These are phyloP conservation scores for Penicillium rolfsii DNA, from an alignment of 2,329 filamentous ascomycete genomes.

Conservation along the genomic window DNA sequence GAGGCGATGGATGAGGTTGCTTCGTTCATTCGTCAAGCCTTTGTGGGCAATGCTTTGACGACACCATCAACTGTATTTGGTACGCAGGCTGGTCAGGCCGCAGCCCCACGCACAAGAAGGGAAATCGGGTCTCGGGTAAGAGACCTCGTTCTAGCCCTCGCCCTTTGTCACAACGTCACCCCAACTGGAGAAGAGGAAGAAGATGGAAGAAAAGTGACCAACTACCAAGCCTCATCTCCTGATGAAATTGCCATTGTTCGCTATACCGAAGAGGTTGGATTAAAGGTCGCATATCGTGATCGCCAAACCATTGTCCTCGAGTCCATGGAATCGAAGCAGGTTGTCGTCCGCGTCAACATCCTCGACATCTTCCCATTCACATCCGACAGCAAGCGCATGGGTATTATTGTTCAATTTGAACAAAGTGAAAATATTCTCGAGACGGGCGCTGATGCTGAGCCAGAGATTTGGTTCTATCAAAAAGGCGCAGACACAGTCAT, in stretches of 20 bases:
- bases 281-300: conserved; percentile 82
- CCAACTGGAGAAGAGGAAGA: conserved; percentile 79
- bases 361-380: conserved; percentile 97
- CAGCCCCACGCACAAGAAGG: conserved; percentile 79
- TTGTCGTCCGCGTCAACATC: conserved; percentile 82
- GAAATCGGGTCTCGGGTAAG: conserved; percentile 93
- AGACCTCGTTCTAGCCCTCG: conserved; percentile 88
- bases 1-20: conserved; percentile 98
- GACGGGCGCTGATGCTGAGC: conserved; percentile 54
- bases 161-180: conserved; percentile 95
- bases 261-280: conserved; percentile 90
- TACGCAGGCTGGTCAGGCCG: conserved; percentile 58
- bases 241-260: conserved; percentile 97
- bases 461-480: conserved; percentile 97
- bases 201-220: conserved; percentile 74
- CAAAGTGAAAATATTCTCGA: conserved; percentile 58
- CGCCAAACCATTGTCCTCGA: conserved; percentile 82
- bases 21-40: conserved; percentile 82
- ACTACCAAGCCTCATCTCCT: conserved; percentile 94
- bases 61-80: conserved; percentile 75
- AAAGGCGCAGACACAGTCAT: conserved; percentile 99
- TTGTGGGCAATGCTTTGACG: conserved; percentile 63
- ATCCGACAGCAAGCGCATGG: conserved; percentile 97
- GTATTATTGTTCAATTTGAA: conserved; percentile 87
- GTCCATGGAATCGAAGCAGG: conserved; percentile 71